Evolutionary conservation across 352 stramenopile genomes (phyloP).

Genomic region (Globisporangium polare): DNA sequence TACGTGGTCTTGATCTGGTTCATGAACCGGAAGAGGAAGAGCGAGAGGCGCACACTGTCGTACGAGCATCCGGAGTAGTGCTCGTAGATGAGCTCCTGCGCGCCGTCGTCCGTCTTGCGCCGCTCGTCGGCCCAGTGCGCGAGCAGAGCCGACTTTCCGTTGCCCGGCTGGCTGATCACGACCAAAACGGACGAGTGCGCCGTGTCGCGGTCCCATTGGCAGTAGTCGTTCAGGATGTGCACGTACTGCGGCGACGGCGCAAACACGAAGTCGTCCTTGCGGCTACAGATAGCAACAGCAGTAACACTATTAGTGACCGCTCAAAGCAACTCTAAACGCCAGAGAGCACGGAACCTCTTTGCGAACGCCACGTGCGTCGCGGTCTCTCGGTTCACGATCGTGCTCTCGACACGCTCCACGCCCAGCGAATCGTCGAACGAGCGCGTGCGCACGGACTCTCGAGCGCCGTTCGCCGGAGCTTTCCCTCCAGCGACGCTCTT

Average conservation of each 20-base stretch:
- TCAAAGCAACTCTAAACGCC: background rate
- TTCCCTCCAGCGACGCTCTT: constrained; percentile 9
- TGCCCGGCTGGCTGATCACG: constrained; percentile 54
- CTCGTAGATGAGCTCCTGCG: constrained; percentile 72
- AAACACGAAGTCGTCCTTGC: constrained; percentile 68
- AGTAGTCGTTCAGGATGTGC: constrained; percentile 68
- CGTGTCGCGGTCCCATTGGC: constrained; percentile 32
- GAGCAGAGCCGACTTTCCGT: constrained; percentile 77
- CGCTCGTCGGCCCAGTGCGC: constrained; percentile 65
- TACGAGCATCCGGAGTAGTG: constrained; percentile 81
- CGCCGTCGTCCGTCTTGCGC: constrained; percentile 23
- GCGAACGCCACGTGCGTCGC: constrained; percentile 70
- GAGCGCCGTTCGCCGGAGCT: constrained; percentile 6
- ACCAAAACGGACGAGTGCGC: constrained; percentile 44
- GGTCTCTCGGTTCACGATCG: constrained; percentile 66
- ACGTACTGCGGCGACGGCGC: constrained; percentile 57
- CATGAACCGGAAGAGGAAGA: constrained; percentile 84
- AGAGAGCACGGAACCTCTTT: constrained; percentile 31
- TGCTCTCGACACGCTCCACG: constrained; percentile 50
- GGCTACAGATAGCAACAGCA: constrained; percentile 23
- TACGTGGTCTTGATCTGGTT: constrained; percentile 71
- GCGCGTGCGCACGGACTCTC: constrained; percentile 11
- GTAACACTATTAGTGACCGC: background rate
- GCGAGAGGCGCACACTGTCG: constrained; percentile 78
- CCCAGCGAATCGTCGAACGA: constrained; percentile 24